Percentiles rank a stretch among this genome's conserved stretches.
phyloP scores from a whole-genome alignment of 2,329 filamentous ascomycete genomes.

The Talaromyces marneffei region DNA sequence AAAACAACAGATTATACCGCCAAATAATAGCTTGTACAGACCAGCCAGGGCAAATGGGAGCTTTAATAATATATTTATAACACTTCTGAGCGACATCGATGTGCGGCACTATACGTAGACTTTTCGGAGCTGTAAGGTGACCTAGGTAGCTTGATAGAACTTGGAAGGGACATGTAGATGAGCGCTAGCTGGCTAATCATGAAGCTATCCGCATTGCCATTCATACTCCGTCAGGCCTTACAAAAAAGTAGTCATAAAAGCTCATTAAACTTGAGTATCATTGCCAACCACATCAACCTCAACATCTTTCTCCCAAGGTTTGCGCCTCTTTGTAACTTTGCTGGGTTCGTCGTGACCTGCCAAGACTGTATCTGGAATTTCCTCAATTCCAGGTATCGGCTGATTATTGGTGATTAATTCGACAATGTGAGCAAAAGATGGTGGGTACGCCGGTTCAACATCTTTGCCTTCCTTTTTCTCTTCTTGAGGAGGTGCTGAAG shows the following conservation, averaged over 20 bases:
- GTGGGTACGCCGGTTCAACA: slow-evolving; percentile 62
- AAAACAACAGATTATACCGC: too few species aligned
- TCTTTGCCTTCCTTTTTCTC: slow-evolving; percentile 36
- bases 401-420: slow-evolving; percentile 76
- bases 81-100: too few species aligned
- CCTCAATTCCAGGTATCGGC: slow-evolving; percentile 77
- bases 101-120: too few species aligned
- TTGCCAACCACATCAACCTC: neutral
- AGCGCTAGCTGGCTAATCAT: too few species aligned
- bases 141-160: too few species aligned
- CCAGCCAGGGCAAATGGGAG: too few species aligned
- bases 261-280: neutral
- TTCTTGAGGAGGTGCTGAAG: slow-evolving; percentile 4
- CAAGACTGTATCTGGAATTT: slow-evolving; percentile 76
- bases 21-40: too few species aligned
- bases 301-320: slow-evolving; percentile 73
- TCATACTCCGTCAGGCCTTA: too few species aligned
- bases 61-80: too few species aligned
- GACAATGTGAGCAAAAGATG: slow-evolving; percentile 77
- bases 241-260: neutral
- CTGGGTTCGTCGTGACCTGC: slow-evolving; percentile 59
- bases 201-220: too few species aligned
- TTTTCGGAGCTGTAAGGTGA: too few species aligned
- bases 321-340: slow-evolving; percentile 50
- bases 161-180: too few species aligned